A percentile compares a stretch with the other conserved stretches of the same genome.
These are phyloP conservation scores for Leishmania lainsoni DNA, from an alignment of 208 protist species.

Conservation along the genomic window DNA sequence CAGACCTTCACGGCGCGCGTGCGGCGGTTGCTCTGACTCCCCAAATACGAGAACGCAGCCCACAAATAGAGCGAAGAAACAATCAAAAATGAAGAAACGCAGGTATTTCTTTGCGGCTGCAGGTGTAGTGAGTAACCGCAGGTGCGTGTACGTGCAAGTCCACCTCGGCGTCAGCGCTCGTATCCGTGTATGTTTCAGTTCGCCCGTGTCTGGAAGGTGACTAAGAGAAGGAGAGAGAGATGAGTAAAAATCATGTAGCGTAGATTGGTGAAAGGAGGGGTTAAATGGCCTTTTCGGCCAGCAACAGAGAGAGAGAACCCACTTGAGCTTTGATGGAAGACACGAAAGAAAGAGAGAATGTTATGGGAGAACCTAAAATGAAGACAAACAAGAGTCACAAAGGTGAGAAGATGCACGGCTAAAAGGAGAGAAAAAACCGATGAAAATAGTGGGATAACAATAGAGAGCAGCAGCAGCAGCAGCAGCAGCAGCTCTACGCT, in stretches of 20 bases:
- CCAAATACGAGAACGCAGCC: background rate
- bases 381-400: background rate
- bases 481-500: background rate
- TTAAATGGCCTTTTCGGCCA: background rate
- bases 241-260: background rate
- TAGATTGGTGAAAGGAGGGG: background rate
- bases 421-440: constrained; percentile 7
- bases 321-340: background rate
- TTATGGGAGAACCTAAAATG: background rate
- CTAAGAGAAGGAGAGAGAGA: constrained; percentile 3
- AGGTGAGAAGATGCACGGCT: background rate
- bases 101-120: background rate
- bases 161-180: background rate
- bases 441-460: background rate
- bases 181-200: background rate
- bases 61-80: no score
- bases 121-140: background rate
- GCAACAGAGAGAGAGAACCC: background rate
- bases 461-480: background rate
- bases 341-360: background rate
- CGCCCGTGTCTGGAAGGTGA: background rate
- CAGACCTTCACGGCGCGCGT: background rate
- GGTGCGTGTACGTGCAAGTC: background rate
- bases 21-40: background rate
- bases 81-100: background rate